These are phyloP conservation scores for Sarcomyxa edulis DNA, from an alignment of 768 basidiomycete genomes.

Conservation along the genomic window DNA sequence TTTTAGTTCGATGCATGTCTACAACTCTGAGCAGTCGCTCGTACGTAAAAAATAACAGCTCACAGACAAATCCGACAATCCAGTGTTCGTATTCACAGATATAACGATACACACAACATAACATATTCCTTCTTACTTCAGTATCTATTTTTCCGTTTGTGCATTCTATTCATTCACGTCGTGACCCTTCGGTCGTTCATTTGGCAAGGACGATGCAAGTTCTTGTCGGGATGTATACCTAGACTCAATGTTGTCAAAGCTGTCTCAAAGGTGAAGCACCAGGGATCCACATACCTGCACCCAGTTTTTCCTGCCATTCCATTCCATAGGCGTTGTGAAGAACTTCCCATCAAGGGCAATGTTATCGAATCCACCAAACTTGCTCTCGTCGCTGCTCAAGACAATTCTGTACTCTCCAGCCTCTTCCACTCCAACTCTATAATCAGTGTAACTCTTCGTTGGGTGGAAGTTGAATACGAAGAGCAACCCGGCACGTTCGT, in stretches of 20 bases:
- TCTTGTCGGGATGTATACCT: conserved; percentile 72
- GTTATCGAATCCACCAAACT: conserved; percentile 89
- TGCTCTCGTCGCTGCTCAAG: conserved; percentile 79
- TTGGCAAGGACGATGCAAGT: conserved; percentile 64
- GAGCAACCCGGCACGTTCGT: conserved; percentile 87
- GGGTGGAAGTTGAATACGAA: conserved; percentile 99
- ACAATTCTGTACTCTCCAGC: conserved; percentile 82
- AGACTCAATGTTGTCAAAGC: conserved; percentile 2
- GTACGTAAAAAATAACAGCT: too few species aligned
- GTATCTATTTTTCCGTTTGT: too few species aligned
- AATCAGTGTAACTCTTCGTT: conserved; percentile 86
- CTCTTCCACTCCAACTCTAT: conserved; percentile 84
- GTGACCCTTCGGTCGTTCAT: conserved; percentile 4
- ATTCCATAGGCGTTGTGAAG: conserved; percentile 80
- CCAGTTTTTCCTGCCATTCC: conserved; percentile 92
- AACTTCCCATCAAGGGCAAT: conserved; percentile 58
- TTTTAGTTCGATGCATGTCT: too few species aligned
- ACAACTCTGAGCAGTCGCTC: too few species aligned
- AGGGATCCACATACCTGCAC: conserved; percentile 53
- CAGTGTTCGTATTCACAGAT: too few species aligned
- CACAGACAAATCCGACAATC: too few species aligned
- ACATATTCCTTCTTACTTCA: too few species aligned
- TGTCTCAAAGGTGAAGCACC: not conserved
- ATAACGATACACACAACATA: too few species aligned
- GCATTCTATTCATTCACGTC: conserved; percentile 3